phyloP scores from a whole-genome alignment of 2,329 filamentous ascomycete species.

The Curvularia verruculosa region DNA sequence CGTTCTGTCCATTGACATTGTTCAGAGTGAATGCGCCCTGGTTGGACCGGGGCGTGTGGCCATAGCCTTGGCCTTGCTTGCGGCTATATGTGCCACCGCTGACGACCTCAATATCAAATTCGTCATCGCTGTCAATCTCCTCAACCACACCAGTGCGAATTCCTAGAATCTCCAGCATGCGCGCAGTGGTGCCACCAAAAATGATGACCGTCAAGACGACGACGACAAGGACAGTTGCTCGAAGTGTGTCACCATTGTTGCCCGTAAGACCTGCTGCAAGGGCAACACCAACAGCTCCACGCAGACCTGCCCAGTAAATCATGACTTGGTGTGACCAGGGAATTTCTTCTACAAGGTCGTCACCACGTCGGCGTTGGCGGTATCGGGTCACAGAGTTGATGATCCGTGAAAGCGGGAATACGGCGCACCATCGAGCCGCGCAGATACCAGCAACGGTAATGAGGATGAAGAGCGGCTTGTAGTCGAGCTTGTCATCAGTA shows the following conservation, averaged over 20 bases:
- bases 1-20: conserved; percentile 57
- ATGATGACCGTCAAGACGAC: conserved; percentile 98
- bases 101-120: conserved; percentile 88
- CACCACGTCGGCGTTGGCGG: conserved; percentile 74
- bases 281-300: conserved; percentile 93
- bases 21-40: conserved; percentile 62
- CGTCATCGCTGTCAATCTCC: conserved; percentile 95
- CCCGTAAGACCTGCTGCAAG: conserved; percentile 87
- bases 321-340: conserved; percentile 98
- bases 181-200: conserved; percentile 94
- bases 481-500: conserved; percentile 84
- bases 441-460: conserved; percentile 92
- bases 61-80: conserved; percentile 76
- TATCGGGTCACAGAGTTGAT: conserved; percentile 96
- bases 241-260: conserved; percentile 78
- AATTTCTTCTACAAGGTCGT: conserved; percentile 75
- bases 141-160: conserved; percentile 96
- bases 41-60: conserved; percentile 70
- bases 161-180: conserved; percentile 97
- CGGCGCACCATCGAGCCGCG: conserved; percentile 87
- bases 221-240: conserved; percentile 95
- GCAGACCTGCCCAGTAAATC: conserved; percentile 98
- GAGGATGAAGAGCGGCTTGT: conserved; percentile 94
- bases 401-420: conserved; percentile 86
- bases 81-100: conserved; percentile 78